phyloP scores from a whole-genome alignment of 169 alveolate genomes.

The Perkinsus marinus region DNA sequence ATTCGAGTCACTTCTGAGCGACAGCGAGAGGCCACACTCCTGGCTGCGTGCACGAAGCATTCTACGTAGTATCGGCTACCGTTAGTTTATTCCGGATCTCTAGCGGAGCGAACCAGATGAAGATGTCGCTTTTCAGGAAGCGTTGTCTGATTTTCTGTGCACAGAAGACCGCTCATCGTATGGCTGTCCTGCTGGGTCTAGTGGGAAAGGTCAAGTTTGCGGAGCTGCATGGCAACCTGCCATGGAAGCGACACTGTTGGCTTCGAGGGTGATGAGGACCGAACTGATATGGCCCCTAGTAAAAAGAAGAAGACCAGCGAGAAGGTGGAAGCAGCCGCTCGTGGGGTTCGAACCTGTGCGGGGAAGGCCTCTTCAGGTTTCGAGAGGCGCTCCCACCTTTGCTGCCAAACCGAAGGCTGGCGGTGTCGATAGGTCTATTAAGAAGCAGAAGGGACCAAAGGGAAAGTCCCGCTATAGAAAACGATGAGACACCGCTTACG shows the following conservation, averaged over 20 bases:
- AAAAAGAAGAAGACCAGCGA: not conserved
- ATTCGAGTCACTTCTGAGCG: not conserved
- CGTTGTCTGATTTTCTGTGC: not conserved
- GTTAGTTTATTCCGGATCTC: too few relatives aligned
- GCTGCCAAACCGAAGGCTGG: not conserved
- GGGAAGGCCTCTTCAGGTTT: not conserved
- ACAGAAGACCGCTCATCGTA: conserved; percentile 68
- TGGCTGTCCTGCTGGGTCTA: conserved; percentile 55
- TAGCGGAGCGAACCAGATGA: not conserved
- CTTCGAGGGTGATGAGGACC: not conserved
- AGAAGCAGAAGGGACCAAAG: not conserved
- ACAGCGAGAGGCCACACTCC: conserved; percentile 15
- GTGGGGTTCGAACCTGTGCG: not conserved
- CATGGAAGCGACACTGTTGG: conserved; percentile 26
- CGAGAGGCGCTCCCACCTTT: not conserved
- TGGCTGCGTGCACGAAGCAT: conserved; percentile 14
- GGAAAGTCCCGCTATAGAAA: not conserved
- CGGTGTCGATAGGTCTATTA: not conserved
- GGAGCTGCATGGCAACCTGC: conserved; percentile 85
- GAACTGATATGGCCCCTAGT: not conserved
- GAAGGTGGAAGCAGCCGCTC: not conserved
- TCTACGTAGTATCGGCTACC: not conserved
- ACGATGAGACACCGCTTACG: not conserved
- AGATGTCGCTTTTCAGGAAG: not conserved
- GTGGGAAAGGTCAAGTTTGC: conserved; percentile 63